A percentile compares a stretch with the other conserved stretches of the same genome.
phyloP scores from a whole-genome alignment of 768 basidiomycete genomes.

The Tremella fuciformis region DNA sequence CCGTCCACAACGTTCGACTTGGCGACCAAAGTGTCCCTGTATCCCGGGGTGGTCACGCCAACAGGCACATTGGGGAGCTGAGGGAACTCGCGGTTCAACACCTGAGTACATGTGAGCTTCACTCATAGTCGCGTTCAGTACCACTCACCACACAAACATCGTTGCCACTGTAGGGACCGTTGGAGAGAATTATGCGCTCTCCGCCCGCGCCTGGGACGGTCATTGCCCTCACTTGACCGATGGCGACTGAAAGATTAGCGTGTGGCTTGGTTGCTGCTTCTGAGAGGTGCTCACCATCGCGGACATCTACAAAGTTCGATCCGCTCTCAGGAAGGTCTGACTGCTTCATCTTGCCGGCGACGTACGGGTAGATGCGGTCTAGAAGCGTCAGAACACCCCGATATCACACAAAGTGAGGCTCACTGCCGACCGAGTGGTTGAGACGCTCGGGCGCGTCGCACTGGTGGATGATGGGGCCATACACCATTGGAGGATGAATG shows the following conservation, averaged over 20 bases:
- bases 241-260: conserved; percentile 49
- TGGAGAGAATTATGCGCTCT: conserved; percentile 60
- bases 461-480: conserved; percentile 54
- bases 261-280: no score
- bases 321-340: conserved; percentile 24
- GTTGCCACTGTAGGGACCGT: conserved; percentile 45
- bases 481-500: conserved; percentile 47
- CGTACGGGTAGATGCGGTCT: conserved; percentile 26
- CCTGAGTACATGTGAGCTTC: no score
- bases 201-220: conserved; percentile 59
- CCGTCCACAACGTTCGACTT: conserved; percentile 27
- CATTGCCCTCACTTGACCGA: conserved; percentile 60
- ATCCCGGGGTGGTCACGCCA: conserved; percentile 14
- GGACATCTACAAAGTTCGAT: conserved; percentile 41
- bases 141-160: conserved; percentile 42
- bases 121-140: no score
- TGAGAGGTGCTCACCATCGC: conserved; percentile 11
- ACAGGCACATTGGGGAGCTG: conserved; percentile 34
- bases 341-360: conserved; percentile 32
- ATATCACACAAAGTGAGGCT: neutral
- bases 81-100: conserved; percentile 28
- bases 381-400: neutral
- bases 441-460: conserved; percentile 51
- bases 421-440: conserved; percentile 52
- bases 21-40: conserved; percentile 7